These are phyloP conservation scores for Clonostachys rosea DNA, from an alignment of 2,329 filamentous ascomycete genomes.

Conservation along the genomic window DNA sequence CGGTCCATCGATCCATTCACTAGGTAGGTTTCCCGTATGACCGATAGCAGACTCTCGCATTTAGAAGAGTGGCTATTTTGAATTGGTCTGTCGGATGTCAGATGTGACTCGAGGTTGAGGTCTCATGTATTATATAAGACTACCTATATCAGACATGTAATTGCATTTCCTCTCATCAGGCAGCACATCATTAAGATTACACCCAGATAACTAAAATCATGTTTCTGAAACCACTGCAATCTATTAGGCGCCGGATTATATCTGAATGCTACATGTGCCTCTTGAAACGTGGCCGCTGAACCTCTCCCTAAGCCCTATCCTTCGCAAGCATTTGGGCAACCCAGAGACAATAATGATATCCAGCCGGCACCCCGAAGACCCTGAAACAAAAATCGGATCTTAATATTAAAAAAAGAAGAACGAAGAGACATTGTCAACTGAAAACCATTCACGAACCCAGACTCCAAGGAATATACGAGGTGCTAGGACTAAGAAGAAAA, in stretches of 20 bases:
- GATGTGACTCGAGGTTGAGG: too few relatives aligned
- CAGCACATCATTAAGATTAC: too few relatives aligned
- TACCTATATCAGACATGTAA: too few relatives aligned
- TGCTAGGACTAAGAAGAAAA: slow-evolving; percentile 13
- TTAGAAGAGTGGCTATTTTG: too few relatives aligned
- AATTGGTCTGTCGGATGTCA: too few relatives aligned
- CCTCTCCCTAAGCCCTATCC: neutral
- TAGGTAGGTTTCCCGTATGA: too few relatives aligned
- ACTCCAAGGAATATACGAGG: slow-evolving; percentile 32
- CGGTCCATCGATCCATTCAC: too few relatives aligned
- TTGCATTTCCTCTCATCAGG: too few relatives aligned
- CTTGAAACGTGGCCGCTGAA: neutral
- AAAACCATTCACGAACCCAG: slow-evolving; percentile 28
- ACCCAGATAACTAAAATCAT: too few relatives aligned
- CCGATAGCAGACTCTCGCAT: too few relatives aligned
- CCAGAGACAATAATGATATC: neutral
- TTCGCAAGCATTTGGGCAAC: neutral
- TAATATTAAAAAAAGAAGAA: slow-evolving; percentile 5
- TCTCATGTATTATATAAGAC: too few relatives aligned
- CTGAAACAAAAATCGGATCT: slow-evolving; percentile 2
- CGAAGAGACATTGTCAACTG: slow-evolving; percentile 25
- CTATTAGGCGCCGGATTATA: neutral
- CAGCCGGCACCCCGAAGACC: slow-evolving; percentile 1
- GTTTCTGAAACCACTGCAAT: neutral
- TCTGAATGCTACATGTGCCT: neutral